phyloP scores from a whole-genome alignment of 768 basidiomycete species.

The Ramaria rubella region DNA sequence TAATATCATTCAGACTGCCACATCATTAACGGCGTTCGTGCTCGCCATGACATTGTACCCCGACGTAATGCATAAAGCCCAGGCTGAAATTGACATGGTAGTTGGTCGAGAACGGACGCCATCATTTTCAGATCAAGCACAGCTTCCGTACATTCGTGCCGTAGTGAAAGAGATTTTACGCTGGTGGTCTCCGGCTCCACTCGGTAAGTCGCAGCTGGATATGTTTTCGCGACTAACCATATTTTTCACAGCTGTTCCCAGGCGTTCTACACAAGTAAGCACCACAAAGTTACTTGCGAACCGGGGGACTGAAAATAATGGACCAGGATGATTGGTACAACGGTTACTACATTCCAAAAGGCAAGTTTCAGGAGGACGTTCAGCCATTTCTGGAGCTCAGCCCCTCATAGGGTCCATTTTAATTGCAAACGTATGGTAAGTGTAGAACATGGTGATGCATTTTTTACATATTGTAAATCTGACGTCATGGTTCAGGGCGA shows the following conservation, averaged over 20 bases:
- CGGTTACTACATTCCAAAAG: conserved; percentile 20
- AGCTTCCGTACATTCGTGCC: conserved; percentile 13
- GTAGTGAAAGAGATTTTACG: conserved; percentile 13
- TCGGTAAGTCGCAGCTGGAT: background rate
- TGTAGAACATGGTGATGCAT: background rate
- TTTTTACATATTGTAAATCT: background rate
- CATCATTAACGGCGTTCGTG: background rate
- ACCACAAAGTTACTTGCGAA: background rate
- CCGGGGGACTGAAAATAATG: background rate
- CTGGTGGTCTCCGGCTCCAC: background rate
- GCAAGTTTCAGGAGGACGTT: background rate
- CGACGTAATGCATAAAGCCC: background rate
- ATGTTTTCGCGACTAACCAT: background rate
- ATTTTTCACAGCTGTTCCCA: background rate
- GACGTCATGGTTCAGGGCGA: background rate
- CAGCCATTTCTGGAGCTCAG: background rate
- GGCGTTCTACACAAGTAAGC: background rate
- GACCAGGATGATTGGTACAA: conserved; percentile 16
- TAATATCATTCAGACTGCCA: background rate
- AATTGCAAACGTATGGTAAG: background rate
- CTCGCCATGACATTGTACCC: background rate
- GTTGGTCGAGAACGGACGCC: conserved; percentile 6
- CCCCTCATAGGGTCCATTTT: background rate
- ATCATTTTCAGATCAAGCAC: conserved; percentile 7
- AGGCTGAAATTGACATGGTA: background rate